Evolutionary conservation across 2,329 filamentous ascomycete species (phyloP).

Genomic region (Aspergillus melleus): DNA sequence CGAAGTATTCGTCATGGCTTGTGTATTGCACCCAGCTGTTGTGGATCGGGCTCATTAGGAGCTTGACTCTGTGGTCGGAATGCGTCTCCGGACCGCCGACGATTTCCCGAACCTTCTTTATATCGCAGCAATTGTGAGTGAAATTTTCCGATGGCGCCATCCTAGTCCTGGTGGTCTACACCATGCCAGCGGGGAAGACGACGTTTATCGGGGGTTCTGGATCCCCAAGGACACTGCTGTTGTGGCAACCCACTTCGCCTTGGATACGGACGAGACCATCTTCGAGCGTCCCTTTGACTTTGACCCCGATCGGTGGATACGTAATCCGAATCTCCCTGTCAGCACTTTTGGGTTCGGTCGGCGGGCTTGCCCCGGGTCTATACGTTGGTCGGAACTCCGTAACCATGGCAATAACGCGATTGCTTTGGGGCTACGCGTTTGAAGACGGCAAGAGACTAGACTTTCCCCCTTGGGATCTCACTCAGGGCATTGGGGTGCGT

Average conservation of each 20-base stretch:
- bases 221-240: constrained; percentile 51
- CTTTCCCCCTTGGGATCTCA: constrained; percentile 1
- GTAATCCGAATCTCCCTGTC: constrained; percentile 52
- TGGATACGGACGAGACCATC: constrained; percentile 41
- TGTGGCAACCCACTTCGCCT: constrained; percentile 44
- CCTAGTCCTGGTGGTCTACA: constrained; percentile 45
- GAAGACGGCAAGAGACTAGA: constrained; percentile 26
- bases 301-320: constrained; percentile 39
- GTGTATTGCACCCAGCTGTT: constrained; percentile 30
- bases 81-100: constrained; percentile 29
- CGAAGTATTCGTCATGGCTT: constrained; percentile 25
- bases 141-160: constrained; percentile 37
- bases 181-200: constrained; percentile 48
- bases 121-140: constrained; percentile 31
- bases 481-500: neutral
- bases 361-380: constrained; percentile 45
- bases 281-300: constrained; percentile 41
- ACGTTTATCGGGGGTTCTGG: constrained; percentile 47
- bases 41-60: constrained; percentile 38
- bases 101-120: constrained; percentile 32
- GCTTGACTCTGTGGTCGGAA: constrained; percentile 33
- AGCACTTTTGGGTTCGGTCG: constrained; percentile 59
- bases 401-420: constrained; percentile 58
- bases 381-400: constrained; percentile 34
- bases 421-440: constrained; percentile 51